Conservation (phyloP, 2,329 filamentous ascomycete genomes). For the Colletotrichum tamarilloi region DNA sequence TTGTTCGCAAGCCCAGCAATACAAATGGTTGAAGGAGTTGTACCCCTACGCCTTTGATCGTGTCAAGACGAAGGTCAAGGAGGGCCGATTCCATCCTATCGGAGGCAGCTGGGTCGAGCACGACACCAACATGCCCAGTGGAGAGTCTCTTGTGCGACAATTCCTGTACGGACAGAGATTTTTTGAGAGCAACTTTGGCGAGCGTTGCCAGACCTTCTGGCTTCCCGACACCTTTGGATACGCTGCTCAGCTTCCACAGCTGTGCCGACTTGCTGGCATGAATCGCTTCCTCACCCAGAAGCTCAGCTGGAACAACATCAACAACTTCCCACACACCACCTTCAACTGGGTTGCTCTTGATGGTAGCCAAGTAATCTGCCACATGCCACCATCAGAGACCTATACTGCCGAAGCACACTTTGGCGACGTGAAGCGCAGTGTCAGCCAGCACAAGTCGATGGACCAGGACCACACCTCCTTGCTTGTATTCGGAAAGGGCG, state of each 20-base stretch:
- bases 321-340: slow-evolving; percentile 97
- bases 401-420: slow-evolving; percentile 96
- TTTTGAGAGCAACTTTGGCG: slow-evolving; percentile 92
- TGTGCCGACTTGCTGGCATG: slow-evolving; percentile 96
- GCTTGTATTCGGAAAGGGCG: slow-evolving; percentile 95
- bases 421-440: slow-evolving; percentile 89
- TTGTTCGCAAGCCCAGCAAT: slow-evolving; percentile 95
- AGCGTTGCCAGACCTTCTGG: slow-evolving; percentile 93
- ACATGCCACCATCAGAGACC: slow-evolving; percentile 96
- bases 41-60: slow-evolving; percentile 92
- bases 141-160: slow-evolving; percentile 92
- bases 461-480: slow-evolving; percentile 92
- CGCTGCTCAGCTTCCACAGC: slow-evolving; percentile 91
- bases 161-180: slow-evolving; percentile 96
- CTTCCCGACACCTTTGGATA: slow-evolving; percentile 98
- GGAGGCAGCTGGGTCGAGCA: slow-evolving; percentile 99
- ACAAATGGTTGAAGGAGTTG: slow-evolving; percentile 92
- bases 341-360: slow-evolving; percentile 99
- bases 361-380: slow-evolving; percentile 95
- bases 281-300: slow-evolving; percentile 97
- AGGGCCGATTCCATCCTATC: slow-evolving; percentile 92
- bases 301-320: slow-evolving; percentile 99
- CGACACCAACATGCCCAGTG: slow-evolving; percentile 96
- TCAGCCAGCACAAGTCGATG: slow-evolving; percentile 94
- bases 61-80: slow-evolving; percentile 90